Evolutionary conservation across 1,284 basidiomycete genomes (phyloP), one percentile per base, ranked within the genome.

Genomic region (Laetiporus sulphureus): DNA sequence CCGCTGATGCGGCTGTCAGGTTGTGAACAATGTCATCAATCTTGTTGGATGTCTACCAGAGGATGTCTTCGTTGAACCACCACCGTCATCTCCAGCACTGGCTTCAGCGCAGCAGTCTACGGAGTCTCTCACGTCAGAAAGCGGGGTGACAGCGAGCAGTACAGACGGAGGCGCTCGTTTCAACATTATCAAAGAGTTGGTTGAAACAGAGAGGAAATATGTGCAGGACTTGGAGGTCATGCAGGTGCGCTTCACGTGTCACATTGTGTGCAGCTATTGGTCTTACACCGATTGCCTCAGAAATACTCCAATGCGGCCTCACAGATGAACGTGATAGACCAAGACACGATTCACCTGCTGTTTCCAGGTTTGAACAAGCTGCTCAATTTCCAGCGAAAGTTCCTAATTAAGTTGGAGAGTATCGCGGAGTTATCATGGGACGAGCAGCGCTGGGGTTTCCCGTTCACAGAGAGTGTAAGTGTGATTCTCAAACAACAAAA

Each of bases 181-280:
- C 73, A 83, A 90, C 52, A 86, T 91, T 49, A 77, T 92, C 42
- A 75, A 77, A 51, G 93, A 96, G 64, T 81, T 95, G 52, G 79
- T 96, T 38, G 89, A 92, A 60, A 94, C 91, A 3, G 96, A 99
- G 64, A 82, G 95, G 41, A 97, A 96, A 68, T 99, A 95, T 63
- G 95, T 99, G 13, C 90, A 95, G 63, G 95, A 99, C 66, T 71
- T 99, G 43, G 96, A 99, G 64, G 84, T 94, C 56, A 84, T 99
- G 75, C 92, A 95, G 78, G 91, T 89, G 52, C 55, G 79, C 15
- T 19, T 36, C 25, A 45, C 35, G 47, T 27, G 32, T 37, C 18
- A n/a, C n/a, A n/a, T 29, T 4, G 18, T 24, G 21, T 18, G 19
- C 37, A 11, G 11, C 23, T n/a, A 11, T 20, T 7, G 8, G 8